phyloP scores from a whole-genome alignment of 352 stramenopile species.

The Sclerospora graminicola region DNA sequence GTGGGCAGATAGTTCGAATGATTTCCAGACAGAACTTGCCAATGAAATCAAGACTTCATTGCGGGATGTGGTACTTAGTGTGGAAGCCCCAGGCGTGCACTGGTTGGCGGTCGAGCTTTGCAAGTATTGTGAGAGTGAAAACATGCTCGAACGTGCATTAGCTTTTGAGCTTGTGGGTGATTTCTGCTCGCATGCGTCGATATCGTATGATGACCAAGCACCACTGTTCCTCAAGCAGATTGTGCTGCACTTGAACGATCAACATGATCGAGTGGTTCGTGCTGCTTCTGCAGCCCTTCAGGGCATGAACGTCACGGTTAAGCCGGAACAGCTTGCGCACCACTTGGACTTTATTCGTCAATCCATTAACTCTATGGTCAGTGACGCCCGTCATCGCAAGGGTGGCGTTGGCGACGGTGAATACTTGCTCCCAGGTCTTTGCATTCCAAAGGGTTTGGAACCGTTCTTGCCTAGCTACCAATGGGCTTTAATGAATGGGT shows the following conservation, averaged over 20 bases:
- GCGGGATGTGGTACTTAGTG: constrained; percentile 64
- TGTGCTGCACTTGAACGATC: constrained; percentile 93
- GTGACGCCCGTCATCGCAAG: constrained; percentile 91
- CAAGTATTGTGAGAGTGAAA: constrained; percentile 91
- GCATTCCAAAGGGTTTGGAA: constrained; percentile 87
- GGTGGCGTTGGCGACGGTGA: constrained; percentile 73
- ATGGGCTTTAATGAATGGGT: constrained; percentile 95
- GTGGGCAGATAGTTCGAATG: constrained; percentile 12
- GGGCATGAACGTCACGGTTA: constrained; percentile 86
- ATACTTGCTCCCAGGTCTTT: constrained; percentile 72
- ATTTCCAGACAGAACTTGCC: constrained; percentile 27
- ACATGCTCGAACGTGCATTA: constrained; percentile 74
- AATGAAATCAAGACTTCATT: constrained; percentile 67
- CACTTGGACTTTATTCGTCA: constrained; percentile 97
- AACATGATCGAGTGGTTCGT: constrained; percentile 82
- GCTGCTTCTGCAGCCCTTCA: constrained; percentile 84
- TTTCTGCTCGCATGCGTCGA: constrained; percentile 79
- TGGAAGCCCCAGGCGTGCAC: constrained; percentile 88
- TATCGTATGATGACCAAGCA: constrained; percentile 91
- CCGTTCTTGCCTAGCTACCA: constrained; percentile 97
- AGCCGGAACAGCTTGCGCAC: constrained; percentile 89
- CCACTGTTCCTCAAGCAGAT: constrained; percentile 94
- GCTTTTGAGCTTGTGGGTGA: constrained; percentile 88
- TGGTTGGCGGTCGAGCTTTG: constrained; percentile 92
- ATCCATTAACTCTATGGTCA: constrained; percentile 95